phyloP scores from a whole-genome alignment of 805 yeast species.

The Yarrowia keelungensis region DNA sequence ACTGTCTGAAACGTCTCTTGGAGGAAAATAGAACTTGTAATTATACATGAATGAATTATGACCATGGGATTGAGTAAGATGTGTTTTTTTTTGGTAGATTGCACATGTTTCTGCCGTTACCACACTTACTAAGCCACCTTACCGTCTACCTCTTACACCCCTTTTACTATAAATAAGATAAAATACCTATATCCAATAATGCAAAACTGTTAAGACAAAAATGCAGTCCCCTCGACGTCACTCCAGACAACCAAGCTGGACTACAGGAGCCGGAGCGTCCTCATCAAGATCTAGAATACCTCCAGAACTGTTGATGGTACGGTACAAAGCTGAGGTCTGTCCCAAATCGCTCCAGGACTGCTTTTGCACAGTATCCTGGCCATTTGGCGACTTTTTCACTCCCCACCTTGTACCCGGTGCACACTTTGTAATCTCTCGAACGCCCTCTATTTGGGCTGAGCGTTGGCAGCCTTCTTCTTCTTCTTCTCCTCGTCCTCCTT shows the following conservation, averaged over 20 bases:
- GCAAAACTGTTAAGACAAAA: conserved; percentile 9
- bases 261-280: conserved; percentile 12
- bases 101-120: no score
- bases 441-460: conserved; percentile 22
- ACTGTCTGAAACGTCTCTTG: no score
- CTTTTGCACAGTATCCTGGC: not conserved
- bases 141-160: no score
- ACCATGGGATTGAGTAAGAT: no score
- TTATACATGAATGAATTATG: no score
- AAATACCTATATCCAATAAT: conserved; percentile 26
- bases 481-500: conserved; percentile 52
- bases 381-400: not conserved
- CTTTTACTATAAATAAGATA: conserved; percentile 9
- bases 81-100: no score
- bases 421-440: not conserved
- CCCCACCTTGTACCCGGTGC: conserved; percentile 33
- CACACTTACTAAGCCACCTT: no score
- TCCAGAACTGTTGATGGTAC: conserved; percentile 7
- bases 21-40: no score
- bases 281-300: not conserved
- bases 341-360: conserved; percentile 23
- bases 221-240: not conserved
- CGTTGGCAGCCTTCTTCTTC: conserved; percentile 38
- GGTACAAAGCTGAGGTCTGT: not conserved
- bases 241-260: conserved; percentile 32